Percentiles rank a stretch among this genome's conserved stretches.
Evolutionary conservation across 768 basidiomycete genomes (phyloP).

Genomic region (Leccinum uliginosum): DNA sequence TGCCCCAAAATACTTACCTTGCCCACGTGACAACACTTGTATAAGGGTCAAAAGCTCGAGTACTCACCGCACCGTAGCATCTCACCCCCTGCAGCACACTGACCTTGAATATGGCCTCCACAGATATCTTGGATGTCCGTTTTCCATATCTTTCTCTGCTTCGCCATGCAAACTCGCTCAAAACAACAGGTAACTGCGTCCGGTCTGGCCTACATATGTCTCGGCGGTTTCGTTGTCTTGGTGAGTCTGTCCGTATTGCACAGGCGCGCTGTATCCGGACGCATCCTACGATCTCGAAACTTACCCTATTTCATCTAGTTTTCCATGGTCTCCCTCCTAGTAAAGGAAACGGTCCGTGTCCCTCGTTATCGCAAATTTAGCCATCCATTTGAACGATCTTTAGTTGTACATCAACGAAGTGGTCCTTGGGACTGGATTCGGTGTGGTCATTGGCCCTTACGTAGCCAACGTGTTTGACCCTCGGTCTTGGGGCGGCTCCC

Average conservation of each 20-base stretch:
- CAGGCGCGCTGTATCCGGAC: not conserved
- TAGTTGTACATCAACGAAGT: conserved; percentile 92
- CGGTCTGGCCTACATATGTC: conserved; percentile 55
- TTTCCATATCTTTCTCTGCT: not conserved
- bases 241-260: conserved; percentile 26
- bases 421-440: conserved; percentile 76
- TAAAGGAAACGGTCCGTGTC: conserved; percentile 67
- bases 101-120: conserved; percentile 14
- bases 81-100: no score
- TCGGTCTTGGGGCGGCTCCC: conserved; percentile 63
- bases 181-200: conserved; percentile 45
- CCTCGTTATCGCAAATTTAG: not conserved
- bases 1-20: no score
- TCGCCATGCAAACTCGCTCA: conserved; percentile 20
- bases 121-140: conserved; percentile 26
- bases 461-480: conserved; percentile 72
- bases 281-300: not conserved
- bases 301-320: conserved; percentile 45
- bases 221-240: conserved; percentile 54
- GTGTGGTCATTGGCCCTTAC: conserved; percentile 64
- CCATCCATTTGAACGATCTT: not conserved
- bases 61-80: no score
- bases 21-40: not conserved
- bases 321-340: conserved; percentile 75
- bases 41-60: not conserved